Conservation (phyloP, 2,329 filamentous ascomycete species). For the Cephalotrichum gorgonifer region DNA sequence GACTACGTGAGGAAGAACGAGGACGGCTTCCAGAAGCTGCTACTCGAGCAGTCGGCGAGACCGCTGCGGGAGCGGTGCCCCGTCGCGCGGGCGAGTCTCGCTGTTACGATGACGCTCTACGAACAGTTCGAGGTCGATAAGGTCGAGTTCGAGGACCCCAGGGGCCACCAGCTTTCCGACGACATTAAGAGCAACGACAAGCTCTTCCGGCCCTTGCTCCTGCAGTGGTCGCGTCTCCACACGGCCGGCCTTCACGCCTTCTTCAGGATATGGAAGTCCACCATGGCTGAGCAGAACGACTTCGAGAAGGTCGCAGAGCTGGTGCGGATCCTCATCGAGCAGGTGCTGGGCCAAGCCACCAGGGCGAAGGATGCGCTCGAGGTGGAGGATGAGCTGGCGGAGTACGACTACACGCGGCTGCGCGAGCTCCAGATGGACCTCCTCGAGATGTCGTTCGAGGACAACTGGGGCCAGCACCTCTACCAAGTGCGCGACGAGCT, state of each 20-base stretch:
- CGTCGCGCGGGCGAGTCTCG: slow-evolving; percentile 74
- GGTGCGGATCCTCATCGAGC: slow-evolving; percentile 79
- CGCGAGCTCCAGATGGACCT: slow-evolving; percentile 89
- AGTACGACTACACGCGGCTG: slow-evolving; percentile 69
- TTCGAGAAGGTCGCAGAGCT: slow-evolving; percentile 91
- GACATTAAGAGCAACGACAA: slow-evolving; percentile 71
- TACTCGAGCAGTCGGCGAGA: slow-evolving; percentile 77
- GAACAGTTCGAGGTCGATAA: slow-evolving; percentile 94
- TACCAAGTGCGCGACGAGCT: slow-evolving; percentile 85
- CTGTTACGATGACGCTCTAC: slow-evolving; percentile 79
- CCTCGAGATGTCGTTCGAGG: slow-evolving; percentile 82
- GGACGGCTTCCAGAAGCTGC: slow-evolving; percentile 81
- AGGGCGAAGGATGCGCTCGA: slow-evolving; percentile 77
- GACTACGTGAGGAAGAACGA: slow-evolving; percentile 90
- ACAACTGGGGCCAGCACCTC: slow-evolving; percentile 86
- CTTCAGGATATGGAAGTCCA: slow-evolving; percentile 85
- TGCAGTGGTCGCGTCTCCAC: slow-evolving; percentile 91
- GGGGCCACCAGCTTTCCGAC: slow-evolving; percentile 65
- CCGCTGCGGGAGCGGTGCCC: slow-evolving; percentile 68
- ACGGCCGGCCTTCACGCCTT: slow-evolving; percentile 78
- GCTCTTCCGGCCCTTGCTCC: slow-evolving; percentile 73
- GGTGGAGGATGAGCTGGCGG: slow-evolving; percentile 78
- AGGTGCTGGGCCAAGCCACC: slow-evolving; percentile 72
- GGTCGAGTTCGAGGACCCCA: slow-evolving; percentile 66
- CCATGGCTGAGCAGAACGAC: slow-evolving; percentile 73